Evolutionary conservation across 306 rosid genomes (phyloP).

Genomic region (Geum urbanum): DNA sequence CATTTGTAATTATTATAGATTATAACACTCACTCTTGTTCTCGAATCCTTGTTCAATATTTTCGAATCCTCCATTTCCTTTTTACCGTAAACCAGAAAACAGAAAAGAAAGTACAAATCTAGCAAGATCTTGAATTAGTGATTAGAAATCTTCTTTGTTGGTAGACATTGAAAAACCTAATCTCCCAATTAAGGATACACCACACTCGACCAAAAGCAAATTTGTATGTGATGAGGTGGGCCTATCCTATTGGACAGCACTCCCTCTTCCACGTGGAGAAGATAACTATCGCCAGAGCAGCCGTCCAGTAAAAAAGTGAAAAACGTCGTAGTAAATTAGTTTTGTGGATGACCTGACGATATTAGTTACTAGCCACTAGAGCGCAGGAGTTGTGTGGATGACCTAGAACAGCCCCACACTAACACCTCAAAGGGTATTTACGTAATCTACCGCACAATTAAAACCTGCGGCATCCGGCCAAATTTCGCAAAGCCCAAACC

Average conservation of each 20-base stretch:
- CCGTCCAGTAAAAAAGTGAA: neutral
- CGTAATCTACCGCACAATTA: neutral
- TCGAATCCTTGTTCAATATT: neutral
- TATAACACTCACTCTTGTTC: neutral
- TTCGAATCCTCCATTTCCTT: neutral
- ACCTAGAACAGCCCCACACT: conserved; percentile 14
- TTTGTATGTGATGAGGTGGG: neutral
- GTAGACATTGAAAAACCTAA: neutral
- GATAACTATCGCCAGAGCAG: neutral
- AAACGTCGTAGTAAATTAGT: neutral
- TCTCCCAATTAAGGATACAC: neutral
- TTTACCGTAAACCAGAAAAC: neutral
- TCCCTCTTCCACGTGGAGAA: neutral
- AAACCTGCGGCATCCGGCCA: conserved; percentile 24
- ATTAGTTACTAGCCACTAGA: too few species aligned
- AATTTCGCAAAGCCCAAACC: conserved; percentile 23
- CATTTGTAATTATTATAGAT: neutral
- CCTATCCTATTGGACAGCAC: neutral
- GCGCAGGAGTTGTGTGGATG: conserved; percentile 10
- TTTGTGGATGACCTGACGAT: too few species aligned
- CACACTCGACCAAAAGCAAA: neutral
- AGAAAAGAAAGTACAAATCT: neutral
- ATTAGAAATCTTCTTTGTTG: neutral
- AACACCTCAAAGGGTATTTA: neutral
- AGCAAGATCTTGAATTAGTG: neutral